Evolutionary conservation across 2,329 filamentous ascomycete genomes (phyloP), one percentile per base, ranked within the genome.

Genomic region (Davidsoniella eucalypti): DNA sequence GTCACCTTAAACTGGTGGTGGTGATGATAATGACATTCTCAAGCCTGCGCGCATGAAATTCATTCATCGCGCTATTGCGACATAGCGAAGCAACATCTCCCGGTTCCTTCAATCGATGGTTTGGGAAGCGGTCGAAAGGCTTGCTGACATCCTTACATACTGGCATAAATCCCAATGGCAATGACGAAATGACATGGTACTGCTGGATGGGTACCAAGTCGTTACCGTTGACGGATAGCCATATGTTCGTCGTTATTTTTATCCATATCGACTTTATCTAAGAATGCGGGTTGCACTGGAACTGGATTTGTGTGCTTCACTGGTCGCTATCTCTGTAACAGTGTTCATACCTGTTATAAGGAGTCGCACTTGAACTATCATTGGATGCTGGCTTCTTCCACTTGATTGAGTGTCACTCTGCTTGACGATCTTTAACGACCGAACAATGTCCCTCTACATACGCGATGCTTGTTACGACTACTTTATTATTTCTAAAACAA

Each of bases 361-460:
- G 17, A 21, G 18, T 23, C 21, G 10, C 40, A 43, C 41, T 12
- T 5, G 8, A 23, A 25, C n/a, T 14, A 43, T 23, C 17, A 18
- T 48, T 33, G 26, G 25, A 37, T 47, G 44, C 9, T 47, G 29
- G 25, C 12, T n/a, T 25, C 33, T 4, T 17, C 25, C 33, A 25
- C 18, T 7, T 39, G 16, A 36, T 47, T 39, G 18, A 18, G 18
- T 16, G 25, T 36, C n/a, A 49, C 53, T 47, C 55, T 57, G 53
- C 59, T 58, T 56, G 58, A 56, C 56, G 57, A 57, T 52, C 58
- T 54, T 55, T 57, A 52, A 56, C 56, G 50, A 59, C 58, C 47
- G 18, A 59, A 63, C 57, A 61, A 60, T 62, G 63, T 68, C 63
- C 60, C 47, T 44, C 52, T 53, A 44, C 52, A 44, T 40, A 50